Evolutionary conservation across 2,329 filamentous ascomycete species (phyloP), one percentile per base, ranked within the genome.

Genomic region (Helotiales sp.): DNA sequence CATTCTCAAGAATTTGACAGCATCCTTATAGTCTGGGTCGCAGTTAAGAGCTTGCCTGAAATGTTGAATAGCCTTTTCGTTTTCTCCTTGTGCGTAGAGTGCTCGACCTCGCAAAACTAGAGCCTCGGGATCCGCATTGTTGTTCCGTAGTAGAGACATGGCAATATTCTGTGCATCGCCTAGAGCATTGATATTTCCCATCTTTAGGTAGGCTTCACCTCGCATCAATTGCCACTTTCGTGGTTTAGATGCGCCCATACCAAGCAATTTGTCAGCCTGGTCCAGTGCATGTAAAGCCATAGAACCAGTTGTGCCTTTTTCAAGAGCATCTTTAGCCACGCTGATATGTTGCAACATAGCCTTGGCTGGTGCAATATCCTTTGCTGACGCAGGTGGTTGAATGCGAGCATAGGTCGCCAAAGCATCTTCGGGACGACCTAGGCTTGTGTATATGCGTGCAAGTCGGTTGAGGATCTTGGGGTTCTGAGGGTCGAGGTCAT

Each of bases 211-310:
- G 9, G 93, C 93, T 75, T 96, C 91, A 58, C 91, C 93, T 33
- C 91, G 86, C 86, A 99, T 88, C 61, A 98, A 79, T 71, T 89
- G 90, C 95, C 95, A 99, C 76, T 95, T 95, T 71, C 93, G 86
- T 34, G 95, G 95, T 75, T 88, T 90, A 67, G 83, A 80, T 22
- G 91, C 91, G n/a, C 85, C 83, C 10, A 79, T 69, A 10, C 91
- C 93, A 4, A 99, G 82, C 2, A 87, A 82, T 69, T 88, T 87
- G 71, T 95, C 91, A 8, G 95, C 95, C 76, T 95, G 89, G 67
- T 98, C 93, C 38, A 99, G 82, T 9, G 92, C 93, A 74, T 95
- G 91, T 53, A 96, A 79, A 15, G 90, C 91, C 93, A 98, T 95
- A 24, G 92, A 96, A 44, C 91, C 91, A 48, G 89, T 87, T 1